phyloP scores from a whole-genome alignment of 495 filamentous ascomycete genomes.

The Cercophora sp. region DNA sequence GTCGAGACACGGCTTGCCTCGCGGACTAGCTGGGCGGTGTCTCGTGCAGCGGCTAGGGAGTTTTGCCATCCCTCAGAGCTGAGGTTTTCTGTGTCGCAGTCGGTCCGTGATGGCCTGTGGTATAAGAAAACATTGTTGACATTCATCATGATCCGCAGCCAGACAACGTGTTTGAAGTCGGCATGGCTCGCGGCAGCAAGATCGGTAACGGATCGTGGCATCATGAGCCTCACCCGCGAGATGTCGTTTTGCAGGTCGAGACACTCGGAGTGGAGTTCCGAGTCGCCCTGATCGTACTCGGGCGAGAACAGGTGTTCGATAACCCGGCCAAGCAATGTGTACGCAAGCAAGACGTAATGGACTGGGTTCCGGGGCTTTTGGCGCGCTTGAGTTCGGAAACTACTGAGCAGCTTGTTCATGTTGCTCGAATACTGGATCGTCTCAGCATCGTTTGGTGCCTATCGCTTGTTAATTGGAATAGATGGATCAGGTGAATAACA shows the following conservation, averaged over 20 bases:
- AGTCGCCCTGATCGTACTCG: not conserved
- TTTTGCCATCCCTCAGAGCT: not conserved
- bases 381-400: not conserved
- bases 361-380: not conserved
- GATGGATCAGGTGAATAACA: no score
- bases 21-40: not conserved
- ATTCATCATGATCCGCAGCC: slow-evolving; percentile 5
- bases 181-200: not conserved
- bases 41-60: slow-evolving; percentile 1
- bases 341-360: slow-evolving; percentile 4
- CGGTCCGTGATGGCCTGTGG: not conserved
- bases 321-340: slow-evolving; percentile 1
- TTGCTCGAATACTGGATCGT: not conserved
- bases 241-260: not conserved
- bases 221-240: not conserved
- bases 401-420: not conserved
- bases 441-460: not conserved
- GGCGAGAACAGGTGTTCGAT: slow-evolving; percentile 7
- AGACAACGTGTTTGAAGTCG: not conserved
- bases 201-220: slow-evolving; percentile 3
- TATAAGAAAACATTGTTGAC: slow-evolving; percentile 3
- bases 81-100: no score
- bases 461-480: not conserved
- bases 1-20: slow-evolving; percentile 5
- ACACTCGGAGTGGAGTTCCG: not conserved